Conservation (phyloP, 495 filamentous ascomycete genomes). For the Podospora australis region DNA sequence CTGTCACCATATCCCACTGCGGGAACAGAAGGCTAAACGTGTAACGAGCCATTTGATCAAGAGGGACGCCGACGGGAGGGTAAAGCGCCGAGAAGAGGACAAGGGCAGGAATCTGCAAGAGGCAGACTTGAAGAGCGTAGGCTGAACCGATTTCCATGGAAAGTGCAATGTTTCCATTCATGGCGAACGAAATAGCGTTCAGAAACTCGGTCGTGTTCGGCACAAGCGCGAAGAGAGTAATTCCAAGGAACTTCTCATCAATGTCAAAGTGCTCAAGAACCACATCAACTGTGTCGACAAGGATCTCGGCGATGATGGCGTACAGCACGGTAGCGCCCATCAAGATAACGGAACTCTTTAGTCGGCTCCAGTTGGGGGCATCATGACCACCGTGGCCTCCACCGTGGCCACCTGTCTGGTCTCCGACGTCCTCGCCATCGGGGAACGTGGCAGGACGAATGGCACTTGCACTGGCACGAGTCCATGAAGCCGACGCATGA, state of each 20-base stretch:
- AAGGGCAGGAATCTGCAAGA: conserved; percentile 91
- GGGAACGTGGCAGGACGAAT: conserved; percentile 36
- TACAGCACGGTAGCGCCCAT: conserved; percentile 88
- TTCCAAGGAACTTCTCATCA: conserved; percentile 96
- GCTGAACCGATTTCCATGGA: conserved; percentile 99
- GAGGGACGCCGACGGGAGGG: conserved; percentile 26
- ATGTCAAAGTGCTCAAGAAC: conserved; percentile 84
- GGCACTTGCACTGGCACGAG: conserved; percentile 26
- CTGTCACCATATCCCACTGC: conserved; percentile 98
- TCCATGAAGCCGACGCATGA: conserved; percentile 19
- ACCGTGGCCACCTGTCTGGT: conserved; percentile 30
- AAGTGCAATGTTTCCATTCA: conserved; percentile 99
- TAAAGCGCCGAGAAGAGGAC: conserved; percentile 78
- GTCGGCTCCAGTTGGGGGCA: conserved; percentile 93
- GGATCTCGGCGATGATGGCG: conserved; percentile 91
- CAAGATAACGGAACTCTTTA: conserved; percentile 82
- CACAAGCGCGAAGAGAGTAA: conserved; percentile 93
- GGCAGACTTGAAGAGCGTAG: conserved; percentile 93
- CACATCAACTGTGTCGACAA: conserved; percentile 93
- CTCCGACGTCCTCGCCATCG: conserved; percentile 33
- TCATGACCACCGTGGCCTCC: conserved; percentile 73
- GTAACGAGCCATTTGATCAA: conserved; percentile 57
- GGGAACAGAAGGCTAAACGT: conserved; percentile 95
- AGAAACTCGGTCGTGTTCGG: conserved; percentile 98
- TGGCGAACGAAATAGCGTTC: conserved; percentile 98